Conservation (phyloP, 176 grass and related monocot genomes). For the Paspalum vaginatum region DNA sequence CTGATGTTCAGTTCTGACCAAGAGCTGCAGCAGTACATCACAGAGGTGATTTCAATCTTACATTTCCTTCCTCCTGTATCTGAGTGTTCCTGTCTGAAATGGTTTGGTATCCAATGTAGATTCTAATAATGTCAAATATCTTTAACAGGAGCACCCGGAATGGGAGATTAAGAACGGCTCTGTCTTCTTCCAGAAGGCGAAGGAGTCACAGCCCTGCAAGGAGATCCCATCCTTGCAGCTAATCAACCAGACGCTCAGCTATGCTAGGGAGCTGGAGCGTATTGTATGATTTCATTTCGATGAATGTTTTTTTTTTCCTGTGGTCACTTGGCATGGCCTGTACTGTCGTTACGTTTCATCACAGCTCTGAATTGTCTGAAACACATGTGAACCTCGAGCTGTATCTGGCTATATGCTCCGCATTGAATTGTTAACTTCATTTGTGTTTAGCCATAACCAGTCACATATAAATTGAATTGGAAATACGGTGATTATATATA, state of each 20-base stretch:
- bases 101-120: background rate
- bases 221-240: constrained; percentile 84
- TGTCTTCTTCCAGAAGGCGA: constrained; percentile 87
- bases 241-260: constrained; percentile 92
- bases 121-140: background rate
- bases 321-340: constrained; percentile 9
- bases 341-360: constrained; percentile 4
- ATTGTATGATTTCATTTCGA: constrained; percentile 62
- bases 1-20: constrained; percentile 88
- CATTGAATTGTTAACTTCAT: constrained; percentile 17
- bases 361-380: background rate
- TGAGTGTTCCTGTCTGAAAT: background rate
- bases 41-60: constrained; percentile 52
- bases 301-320: constrained; percentile 6
- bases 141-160: constrained; percentile 72
- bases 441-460: constrained; percentile 17
- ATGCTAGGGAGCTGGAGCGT: constrained; percentile 86
- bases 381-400: constrained; percentile 18
- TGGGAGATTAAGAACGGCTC: constrained; percentile 80
- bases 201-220: constrained; percentile 88
- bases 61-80: background rate
- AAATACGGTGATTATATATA: no score
- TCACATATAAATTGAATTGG: no score
- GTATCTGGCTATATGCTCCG: background rate
- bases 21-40: constrained; percentile 81